Base-by-base conservation (phyloP, 305 asterid species). In the Withania somnifera region DNA sequence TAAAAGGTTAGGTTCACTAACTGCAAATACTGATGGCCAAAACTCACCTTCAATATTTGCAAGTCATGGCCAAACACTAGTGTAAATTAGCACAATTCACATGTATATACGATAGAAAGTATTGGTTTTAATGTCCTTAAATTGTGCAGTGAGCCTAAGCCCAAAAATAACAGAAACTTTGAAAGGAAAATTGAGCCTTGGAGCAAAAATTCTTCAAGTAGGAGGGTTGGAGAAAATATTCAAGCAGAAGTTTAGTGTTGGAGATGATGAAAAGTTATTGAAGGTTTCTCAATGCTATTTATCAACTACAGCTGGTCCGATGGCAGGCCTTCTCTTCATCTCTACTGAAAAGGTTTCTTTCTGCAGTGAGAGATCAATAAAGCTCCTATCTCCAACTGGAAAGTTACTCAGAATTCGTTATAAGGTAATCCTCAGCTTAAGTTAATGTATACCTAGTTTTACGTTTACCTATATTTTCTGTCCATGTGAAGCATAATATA, bases 261-360 rank as follows among this genome's bases (percentile, higher is more conserved):
- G 83, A 36, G 87, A 86, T 11, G 93, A 86, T 15, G 92, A 91
- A 54, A 87, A 85, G 30, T 90, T 91, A 77, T 54, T 88, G 80
- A 89, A 88, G 81, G 92, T 89, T 84, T 87, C 86, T 50, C 94
- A 88, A 51, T 92, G 94, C 86, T 90, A 91, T 82, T 79, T 91
- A 79, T 92, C 88, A 30, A 91, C 93, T 0, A 92, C 92, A 45
- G 86, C 86, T 13, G 97, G 97, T 83, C 91, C 97, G 3, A 90
- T 90, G 28, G 90, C 93, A 32, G 93, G 94, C 26, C 89, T 91
- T 10, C 86, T 90, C 57, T 90, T 91, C 32, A 80, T 89, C 54
- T 90, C 93, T 5, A 89, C 86, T 14, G 60, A 84, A 11, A 88
- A 88, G 82, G 84, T 90, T 32, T 90, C 92, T 80, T 91, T 91